These are phyloP conservation scores for Backusella mclennaniae DNA, from an alignment of 192 early-diverging fungal genomes.

Conservation along the genomic window DNA sequence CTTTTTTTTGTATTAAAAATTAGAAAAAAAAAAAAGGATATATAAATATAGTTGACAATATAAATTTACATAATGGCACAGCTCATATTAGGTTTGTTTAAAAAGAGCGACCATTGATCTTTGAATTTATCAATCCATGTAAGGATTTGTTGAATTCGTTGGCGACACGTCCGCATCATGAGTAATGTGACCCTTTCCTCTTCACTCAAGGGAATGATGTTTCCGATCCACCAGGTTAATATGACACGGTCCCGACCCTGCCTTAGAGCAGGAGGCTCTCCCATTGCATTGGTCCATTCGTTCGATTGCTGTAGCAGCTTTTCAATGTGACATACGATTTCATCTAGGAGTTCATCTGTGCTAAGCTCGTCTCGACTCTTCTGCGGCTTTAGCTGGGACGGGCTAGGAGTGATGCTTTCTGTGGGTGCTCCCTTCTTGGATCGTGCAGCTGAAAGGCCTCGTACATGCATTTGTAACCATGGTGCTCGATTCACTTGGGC, in stretches of 20 bases:
- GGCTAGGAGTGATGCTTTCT: neutral
- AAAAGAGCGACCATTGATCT: conserved; percentile 15
- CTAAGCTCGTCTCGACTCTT: conserved; percentile 14
- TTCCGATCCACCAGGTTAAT: conserved; percentile 52
- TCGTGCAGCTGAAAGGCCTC: conserved; percentile 10
- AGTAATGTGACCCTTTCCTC: conserved; percentile 47
- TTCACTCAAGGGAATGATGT: conserved; percentile 40
- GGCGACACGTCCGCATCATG: conserved; percentile 37
- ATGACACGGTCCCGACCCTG: conserved; percentile 38
- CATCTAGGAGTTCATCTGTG: conserved; percentile 17
- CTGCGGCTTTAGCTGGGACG: neutral
- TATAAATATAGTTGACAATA: neutral
- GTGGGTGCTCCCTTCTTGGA: neutral
- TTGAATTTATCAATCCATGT: conserved; percentile 38
- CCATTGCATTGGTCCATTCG: conserved; percentile 13
- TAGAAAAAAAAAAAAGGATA: neutral
- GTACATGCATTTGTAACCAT: conserved; percentile 21
- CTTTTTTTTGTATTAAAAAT: neutral
- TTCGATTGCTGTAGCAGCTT: neutral
- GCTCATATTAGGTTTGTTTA: neutral
- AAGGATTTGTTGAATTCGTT: conserved; percentile 39
- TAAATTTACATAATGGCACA: neutral
- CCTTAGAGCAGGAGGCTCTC: conserved; percentile 28
- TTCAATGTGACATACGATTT: conserved; percentile 14
- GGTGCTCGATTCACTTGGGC: neutral